phyloP scores from a whole-genome alignment of 78 protist species.

The Parvularia atlantis region DNA sequence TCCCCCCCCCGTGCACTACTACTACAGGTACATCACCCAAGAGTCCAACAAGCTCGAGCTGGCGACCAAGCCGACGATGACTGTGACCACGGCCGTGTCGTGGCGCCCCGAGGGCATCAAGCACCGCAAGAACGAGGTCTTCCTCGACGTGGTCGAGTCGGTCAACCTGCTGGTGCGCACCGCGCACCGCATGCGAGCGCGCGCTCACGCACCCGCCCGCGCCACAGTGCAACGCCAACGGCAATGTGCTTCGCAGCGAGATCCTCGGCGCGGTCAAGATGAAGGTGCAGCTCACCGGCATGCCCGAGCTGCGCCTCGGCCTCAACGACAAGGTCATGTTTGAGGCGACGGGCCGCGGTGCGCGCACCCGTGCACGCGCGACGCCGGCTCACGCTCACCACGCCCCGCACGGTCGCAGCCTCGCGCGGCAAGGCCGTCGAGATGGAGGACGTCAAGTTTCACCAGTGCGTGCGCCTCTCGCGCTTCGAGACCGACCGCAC shows the following conservation, averaged over 20 bases:
- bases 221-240: conserved; percentile 41
- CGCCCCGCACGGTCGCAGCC: not conserved
- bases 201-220: not conserved
- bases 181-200: not conserved
- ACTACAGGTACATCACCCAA: conserved; percentile 72
- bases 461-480: conserved; percentile 93
- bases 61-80: conserved; percentile 22
- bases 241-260: conserved; percentile 79
- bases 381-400: not conserved
- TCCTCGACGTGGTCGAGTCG: conserved; percentile 88
- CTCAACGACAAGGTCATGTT: conserved; percentile 87
- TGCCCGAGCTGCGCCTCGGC: conserved; percentile 97
- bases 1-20: not conserved
- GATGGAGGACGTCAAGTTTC: conserved; percentile 97
- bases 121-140: conserved; percentile 89
- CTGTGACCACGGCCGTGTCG: conserved; percentile 57
- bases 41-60: conserved; percentile 67
- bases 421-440: conserved; percentile 84
- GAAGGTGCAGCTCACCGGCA: conserved; percentile 84
- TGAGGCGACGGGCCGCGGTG: conserved; percentile 60
- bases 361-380: not conserved
- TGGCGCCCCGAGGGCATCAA: conserved; percentile 79
- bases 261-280: conserved; percentile 88
- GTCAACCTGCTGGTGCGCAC: conserved; percentile 58
- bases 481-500: conserved; percentile 92